Base-by-base conservation (phyloP, 163 green algal genomes). In the Chlorella variabilis region DNA sequence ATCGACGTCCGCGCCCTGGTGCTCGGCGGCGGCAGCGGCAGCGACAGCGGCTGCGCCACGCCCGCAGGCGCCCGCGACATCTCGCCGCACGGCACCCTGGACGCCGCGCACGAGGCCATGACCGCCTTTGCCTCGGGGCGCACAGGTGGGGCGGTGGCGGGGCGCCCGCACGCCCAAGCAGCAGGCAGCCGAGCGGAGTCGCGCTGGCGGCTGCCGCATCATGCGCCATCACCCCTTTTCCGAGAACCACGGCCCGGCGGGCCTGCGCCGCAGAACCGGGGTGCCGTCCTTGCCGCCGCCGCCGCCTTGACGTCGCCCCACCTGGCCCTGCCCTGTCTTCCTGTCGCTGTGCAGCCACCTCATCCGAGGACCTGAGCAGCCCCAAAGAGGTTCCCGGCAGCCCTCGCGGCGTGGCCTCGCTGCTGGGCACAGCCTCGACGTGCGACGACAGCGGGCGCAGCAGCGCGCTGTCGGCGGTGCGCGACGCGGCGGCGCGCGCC, bases 1-100 rank as follows among this genome's bases (percentile, higher is more conserved):
- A 80, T 80, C 38, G 73, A 80, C 23, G 38, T 80, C 15, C 27
- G 56, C 0, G 73, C 73, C 0, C n/a, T 80, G 73, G 65, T 15
- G 25, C 39, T 80, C 23, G 49, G 31, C 11, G 71, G 54, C 56
- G 73, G 48, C 5, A 54, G 70, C 20, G 34, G 27, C 73, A 71
- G 73, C 54, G 8, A 42, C 1, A 31, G 65, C 21, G 38, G 73
- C 27, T 21, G 8, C 9, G 73, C 38, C 20, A n/a, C 54, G 31
- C 69, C 33, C 29, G 5, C 38, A 27, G 29, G 59, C 8, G 59
- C 59, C 8, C 59, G 59, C 11, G 59, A 67, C n/a, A 29, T 80
- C 5, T 80, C 73, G 6, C 73, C 73, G 0, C 54, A 31, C 0
- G 73, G 54, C 36, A 80, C 73, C 3, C 56, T 80, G 38, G 73